Base-by-base conservation (phyloP, 805 yeast species). In the Ascoidea rubescens region DNA sequence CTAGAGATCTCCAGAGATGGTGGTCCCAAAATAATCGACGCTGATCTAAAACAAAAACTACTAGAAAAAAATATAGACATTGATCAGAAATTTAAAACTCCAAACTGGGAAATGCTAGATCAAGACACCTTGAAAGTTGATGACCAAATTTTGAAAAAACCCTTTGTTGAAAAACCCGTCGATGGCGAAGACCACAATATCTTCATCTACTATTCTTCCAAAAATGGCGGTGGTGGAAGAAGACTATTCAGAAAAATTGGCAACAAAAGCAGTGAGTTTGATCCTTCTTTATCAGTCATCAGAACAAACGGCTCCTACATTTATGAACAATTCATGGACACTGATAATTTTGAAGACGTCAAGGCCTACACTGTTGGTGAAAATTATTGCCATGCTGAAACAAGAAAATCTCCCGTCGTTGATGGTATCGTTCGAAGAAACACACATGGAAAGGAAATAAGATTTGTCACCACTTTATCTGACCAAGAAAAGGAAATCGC, bases 161-260 rank as follows among this genome's bases (percentile, higher is more conserved):
- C 99, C 5, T 93, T 82, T 72, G 99, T 93, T 42, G 99, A 93
- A 66, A 93, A 93, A 60, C 99, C 99, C 0, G 98, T 90, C 4
- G 96, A 93, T 66, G 99, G 99, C 52, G 99, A 93, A 68, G 96
- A 93, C 67, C 99, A 93, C 67, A 93, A 93, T 63, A 91, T 93
- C 48, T 87, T 84, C 65, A 90, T 93, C 45, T 93, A 93, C 68
- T 93, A 91, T 65, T 84, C 90, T 43, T 77, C 78, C 53, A 77
- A 84, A 54, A 84, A 85, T 51, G 99, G 99, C 48, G 99, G 99
- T 53, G 99, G 99, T 58, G 99, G 99, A 31, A 76, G 99, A 55
- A 75, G 95, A 50, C 71, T 93, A 56, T 93, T 93, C 71, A 76
- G 99, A 58, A 93, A 93, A 64, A 95, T 93, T 55, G 99, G 98